Evolutionary conservation across 169 alveolate species (phyloP), one percentile per base, ranked within the genome.

Genomic region (Plasmodium vivax): DNA sequence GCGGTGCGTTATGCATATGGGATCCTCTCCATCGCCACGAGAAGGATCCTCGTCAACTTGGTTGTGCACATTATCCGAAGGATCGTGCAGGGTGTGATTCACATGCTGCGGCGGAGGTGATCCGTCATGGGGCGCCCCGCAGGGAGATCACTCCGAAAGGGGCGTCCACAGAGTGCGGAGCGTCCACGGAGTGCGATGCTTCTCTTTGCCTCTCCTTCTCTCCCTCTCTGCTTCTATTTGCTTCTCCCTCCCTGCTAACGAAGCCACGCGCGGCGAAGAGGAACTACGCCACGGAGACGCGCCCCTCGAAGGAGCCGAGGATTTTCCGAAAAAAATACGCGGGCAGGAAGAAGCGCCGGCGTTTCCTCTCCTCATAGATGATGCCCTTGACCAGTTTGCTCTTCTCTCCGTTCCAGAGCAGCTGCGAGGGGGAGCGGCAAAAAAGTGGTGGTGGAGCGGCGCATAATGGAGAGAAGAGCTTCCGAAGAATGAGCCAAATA

Each of bases 311-410:
- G 9, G 94, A 88, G 0, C 83, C 87, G 16, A 88, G 58, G 14
- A 88, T 73, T 88, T 80, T 88, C 71, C 94, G 54, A 41, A 88
- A 88, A 23, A 88, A 54, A 27, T 79, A 79, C 16, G 87, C 41
- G 12, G 94, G 94, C 2, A 88, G 14, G 43, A 88, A 80, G 23
- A 58, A 83, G 12, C 45, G 77, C n/a, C 45, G 58, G 12, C 72
- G 80, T 88, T 80, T 88, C 19, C 8, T 45, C 54, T 88, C 94
- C 47, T 88, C 83, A 23, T 88, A 88, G 45, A 88, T 88, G 23
- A 88, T 77, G 1, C 94, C 94, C 62, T 88, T 88, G 23, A 73
- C 43, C 83, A 88, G 81, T 79, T 58, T 88, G 83, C 94, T 88
- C 14, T 88, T 58, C 2, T 88, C 90, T 8, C 54, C 36, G 38